phyloP scores from a whole-genome alignment of 352 stramenopile genomes.

The Phytophthora hibernalis region DNA sequence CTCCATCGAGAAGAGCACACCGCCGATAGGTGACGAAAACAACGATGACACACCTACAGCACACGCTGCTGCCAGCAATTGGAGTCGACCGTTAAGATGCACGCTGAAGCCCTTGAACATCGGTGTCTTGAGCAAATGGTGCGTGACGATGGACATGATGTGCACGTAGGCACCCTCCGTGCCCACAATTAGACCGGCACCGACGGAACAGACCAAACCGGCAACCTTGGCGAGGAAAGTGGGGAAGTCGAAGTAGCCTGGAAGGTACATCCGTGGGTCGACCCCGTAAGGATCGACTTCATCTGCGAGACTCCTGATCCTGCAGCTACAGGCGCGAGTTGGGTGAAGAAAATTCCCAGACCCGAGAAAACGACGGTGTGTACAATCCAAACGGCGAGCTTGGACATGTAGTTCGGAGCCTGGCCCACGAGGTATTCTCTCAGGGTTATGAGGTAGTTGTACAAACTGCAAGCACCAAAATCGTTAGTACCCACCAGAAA shows the following conservation, averaged over 20 bases:
- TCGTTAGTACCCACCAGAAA: slow-evolving; percentile 37
- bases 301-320: slow-evolving; percentile 90
- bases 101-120: slow-evolving; percentile 81
- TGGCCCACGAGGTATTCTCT: slow-evolving; percentile 52
- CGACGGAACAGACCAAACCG: slow-evolving; percentile 94
- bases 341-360: slow-evolving; percentile 74
- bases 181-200: slow-evolving; percentile 95
- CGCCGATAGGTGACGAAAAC: slow-evolving; percentile 94
- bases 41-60: slow-evolving; percentile 93
- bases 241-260: slow-evolving; percentile 82
- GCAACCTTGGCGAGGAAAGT: slow-evolving; percentile 92
- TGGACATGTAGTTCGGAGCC: slow-evolving; percentile 32
- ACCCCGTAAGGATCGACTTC: slow-evolving; percentile 91
- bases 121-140: slow-evolving; percentile 86
- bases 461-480: slow-evolving; percentile 34
- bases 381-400: slow-evolving; percentile 66
- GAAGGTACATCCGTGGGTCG: slow-evolving; percentile 81
- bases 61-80: slow-evolving; percentile 92
- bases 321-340: slow-evolving; percentile 69
- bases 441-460: slow-evolving; percentile 50
- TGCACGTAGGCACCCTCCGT: slow-evolving; percentile 99
- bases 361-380: slow-evolving; percentile 80
- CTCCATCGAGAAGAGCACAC: slow-evolving; percentile 95
- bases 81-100: slow-evolving; percentile 81
- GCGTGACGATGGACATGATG: slow-evolving; percentile 93